Evolutionary conservation across 2,329 filamentous ascomycete species (phyloP), one percentile per base, ranked within the genome.

Genomic region (Penicillium sp.): DNA sequence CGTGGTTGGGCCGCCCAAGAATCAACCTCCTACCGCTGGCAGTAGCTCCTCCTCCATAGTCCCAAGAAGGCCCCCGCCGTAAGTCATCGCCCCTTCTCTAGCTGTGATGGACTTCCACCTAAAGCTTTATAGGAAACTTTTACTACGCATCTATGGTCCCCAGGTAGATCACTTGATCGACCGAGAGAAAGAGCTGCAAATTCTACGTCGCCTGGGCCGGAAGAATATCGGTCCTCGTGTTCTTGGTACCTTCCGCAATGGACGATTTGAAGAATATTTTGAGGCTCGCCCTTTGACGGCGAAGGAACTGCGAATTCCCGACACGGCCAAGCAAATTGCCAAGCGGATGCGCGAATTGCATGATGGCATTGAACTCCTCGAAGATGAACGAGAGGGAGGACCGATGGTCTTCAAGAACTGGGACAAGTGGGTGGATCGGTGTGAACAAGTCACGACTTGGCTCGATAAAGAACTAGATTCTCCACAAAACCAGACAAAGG

Each of bases 331-430:
- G 67, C 90, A 96, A 69, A 99, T 99, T 68, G 93, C 94, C 11
- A 97, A 97, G 79, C 90, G 94, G 47, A 96, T 99, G 91, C 84
- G 92, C 59, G 94, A 99, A 73, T 81, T 99, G 31, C 94, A 99
- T 67, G 90, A 96, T 48, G 94, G 94, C 0, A 88, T 99, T 58
- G 92, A 97, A 24, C 79, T 99, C 18, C 81, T 96, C 0, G 83
- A 88, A 1, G 81, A 87, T 31, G 94, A 99, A 74, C 83, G 87
- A 47, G 83, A 89, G 31, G 86, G 82, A 18, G 94, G 94, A 0
- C 89, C 94, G 0, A 88, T 87, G 51, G 88, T 96, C 10, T 96
- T 91, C 84, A 87, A 84, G 63, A 97, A 96, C 69, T 99, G 93
- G 93, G 92, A 97, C 71, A 90, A 88, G 69, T 97, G 92, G 92